Evolutionary conservation across 73 alveolate genomes (phyloP), one percentile per base, ranked within the genome.

Genomic region (Stentor coeruleus): DNA sequence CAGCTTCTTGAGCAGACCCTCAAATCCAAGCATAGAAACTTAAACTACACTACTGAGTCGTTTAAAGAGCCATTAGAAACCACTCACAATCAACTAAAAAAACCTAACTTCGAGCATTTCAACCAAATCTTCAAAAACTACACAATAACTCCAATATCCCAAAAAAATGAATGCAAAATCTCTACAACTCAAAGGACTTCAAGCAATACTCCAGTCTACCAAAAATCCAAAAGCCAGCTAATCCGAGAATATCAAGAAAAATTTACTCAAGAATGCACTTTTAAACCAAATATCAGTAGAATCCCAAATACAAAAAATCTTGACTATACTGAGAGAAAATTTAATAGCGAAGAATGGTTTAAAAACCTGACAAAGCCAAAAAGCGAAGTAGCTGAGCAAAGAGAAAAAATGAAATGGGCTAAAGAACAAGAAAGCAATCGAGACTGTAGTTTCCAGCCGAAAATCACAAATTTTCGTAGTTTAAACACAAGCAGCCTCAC

Each of bases 191-290:
- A 66, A 33, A 20, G 79, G 0, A 11, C 36, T 26, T 20, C 79
- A 26, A 20, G 39, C 14, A 15, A 37, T 2, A 37, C 79, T 66
- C 79, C 79, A 20, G 37, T 31, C n/a, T 20, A 26, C 1, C n/a
- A 15, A 66, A 66, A 66, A 33, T 26, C 79, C 0, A 66, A 20
- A 20, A 40, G 37, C 26, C 36, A 66, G 79, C n/a, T 66, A 15
- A 20, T 66, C 1, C 42, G 33, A 66, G 79, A 66, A 66, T 28
- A 66, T 11, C 49, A 66, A 33, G 79, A 66, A 66, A 66, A 66
- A 66, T 66, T 66, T 31, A 66, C 26, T 28, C 49, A 66, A 31
- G 79, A 66, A 2, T 66, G 79, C 79, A 66, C 79, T 0, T 66
- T 66, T 66, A n/a, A n/a, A n/a, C n/a, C n/a, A n/a, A n/a, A n/a